Percentiles rank a stretch among this genome's conserved stretches.
These are phyloP conservation scores for Nakazawaea wyomingensis DNA, from an alignment of 805 yeast species.

Conservation along the genomic window DNA sequence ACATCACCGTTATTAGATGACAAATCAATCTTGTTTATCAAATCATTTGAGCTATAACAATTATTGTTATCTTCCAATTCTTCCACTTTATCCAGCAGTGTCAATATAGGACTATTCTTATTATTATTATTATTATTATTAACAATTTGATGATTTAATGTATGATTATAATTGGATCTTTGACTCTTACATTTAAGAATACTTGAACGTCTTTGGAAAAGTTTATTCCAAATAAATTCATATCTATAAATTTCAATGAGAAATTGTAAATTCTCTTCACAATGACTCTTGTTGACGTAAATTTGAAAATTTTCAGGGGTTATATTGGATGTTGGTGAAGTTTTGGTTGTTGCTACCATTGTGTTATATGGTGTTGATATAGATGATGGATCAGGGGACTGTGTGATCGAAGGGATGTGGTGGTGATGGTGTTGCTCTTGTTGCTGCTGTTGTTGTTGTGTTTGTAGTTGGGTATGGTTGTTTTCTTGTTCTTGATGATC, in stretches of 20 bases:
- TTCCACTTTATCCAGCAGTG: too few species aligned
- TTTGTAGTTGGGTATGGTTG: not conserved
- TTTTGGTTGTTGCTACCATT: not conserved
- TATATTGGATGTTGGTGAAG: slow-evolving; percentile 1
- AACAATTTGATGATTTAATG: not conserved
- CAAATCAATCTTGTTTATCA: slow-evolving; percentile 1
- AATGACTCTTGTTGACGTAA: slow-evolving; percentile 33
- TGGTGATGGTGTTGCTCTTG: too few species aligned
- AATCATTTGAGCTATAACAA: not conserved
- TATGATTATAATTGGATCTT: too few species aligned
- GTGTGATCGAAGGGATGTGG: not conserved
- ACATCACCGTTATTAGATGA: slow-evolving; percentile 2
- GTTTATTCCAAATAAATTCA: slow-evolving; percentile 35
- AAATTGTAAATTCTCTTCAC: slow-evolving; percentile 41
- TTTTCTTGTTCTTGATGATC: slow-evolving; percentile 5
- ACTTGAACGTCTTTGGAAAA: slow-evolving; percentile 26
- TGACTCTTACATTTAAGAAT: slow-evolving; percentile 23
- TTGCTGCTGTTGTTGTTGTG: not conserved
- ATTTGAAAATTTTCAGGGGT: slow-evolving; percentile 24
- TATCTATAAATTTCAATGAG: slow-evolving; percentile 40
- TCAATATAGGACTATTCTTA: not conserved
- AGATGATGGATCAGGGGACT: too few species aligned
- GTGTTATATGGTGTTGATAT: too few species aligned
- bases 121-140: too few species aligned
- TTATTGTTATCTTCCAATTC: not conserved